Conservation (phyloP, 371 early-diverging fungal species). For the Lichtheimia ramosa region DNA sequence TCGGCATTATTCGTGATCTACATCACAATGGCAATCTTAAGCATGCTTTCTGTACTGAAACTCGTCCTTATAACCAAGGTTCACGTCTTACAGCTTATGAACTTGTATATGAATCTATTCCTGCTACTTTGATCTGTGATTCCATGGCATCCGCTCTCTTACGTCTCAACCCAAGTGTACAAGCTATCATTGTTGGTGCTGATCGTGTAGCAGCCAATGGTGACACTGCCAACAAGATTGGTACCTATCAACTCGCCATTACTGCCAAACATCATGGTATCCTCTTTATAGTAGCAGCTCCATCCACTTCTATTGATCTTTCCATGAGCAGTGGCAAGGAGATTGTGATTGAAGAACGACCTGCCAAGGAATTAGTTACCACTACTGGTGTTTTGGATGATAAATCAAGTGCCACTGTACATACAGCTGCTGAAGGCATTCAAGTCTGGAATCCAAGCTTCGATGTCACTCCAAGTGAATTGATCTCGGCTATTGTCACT, state of each 20-base stretch:
- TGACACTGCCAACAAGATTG: constrained; percentile 98
- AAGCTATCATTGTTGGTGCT: constrained; percentile 94
- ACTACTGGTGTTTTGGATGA: constrained; percentile 62
- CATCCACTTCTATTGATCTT: constrained; percentile 90
- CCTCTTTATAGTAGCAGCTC: constrained; percentile 94
- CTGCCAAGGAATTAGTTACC: constrained; percentile 73
- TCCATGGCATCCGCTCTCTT: constrained; percentile 89
- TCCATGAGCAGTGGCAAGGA: constrained; percentile 62
- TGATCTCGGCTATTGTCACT: constrained; percentile 93
- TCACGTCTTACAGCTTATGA: constrained; percentile 94
- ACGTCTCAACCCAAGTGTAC: constrained; percentile 48
- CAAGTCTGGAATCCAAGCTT: constrained; percentile 96
- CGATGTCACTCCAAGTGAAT: constrained; percentile 88
- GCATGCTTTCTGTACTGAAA: constrained; percentile 94
- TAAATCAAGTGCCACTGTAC: constrained; percentile 54
- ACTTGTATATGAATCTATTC: constrained; percentile 89
- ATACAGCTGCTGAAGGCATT: constrained; percentile 83
- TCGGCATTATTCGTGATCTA: constrained; percentile 87
- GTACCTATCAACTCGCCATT: constrained; percentile 95
- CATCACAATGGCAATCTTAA: constrained; percentile 55
- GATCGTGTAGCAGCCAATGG: constrained; percentile 96
- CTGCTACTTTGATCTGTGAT: constrained; percentile 89
- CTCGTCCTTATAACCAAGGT: constrained; percentile 97
- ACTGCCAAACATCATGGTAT: constrained; percentile 84
- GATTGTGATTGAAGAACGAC: constrained; percentile 89